A percentile compares a stretch with the other conserved stretches of the same genome.
These are phyloP conservation scores for Kalanchoe fedtschenkoi DNA, from an alignment of 164 flowering plant genomes.

Conservation along the genomic window DNA sequence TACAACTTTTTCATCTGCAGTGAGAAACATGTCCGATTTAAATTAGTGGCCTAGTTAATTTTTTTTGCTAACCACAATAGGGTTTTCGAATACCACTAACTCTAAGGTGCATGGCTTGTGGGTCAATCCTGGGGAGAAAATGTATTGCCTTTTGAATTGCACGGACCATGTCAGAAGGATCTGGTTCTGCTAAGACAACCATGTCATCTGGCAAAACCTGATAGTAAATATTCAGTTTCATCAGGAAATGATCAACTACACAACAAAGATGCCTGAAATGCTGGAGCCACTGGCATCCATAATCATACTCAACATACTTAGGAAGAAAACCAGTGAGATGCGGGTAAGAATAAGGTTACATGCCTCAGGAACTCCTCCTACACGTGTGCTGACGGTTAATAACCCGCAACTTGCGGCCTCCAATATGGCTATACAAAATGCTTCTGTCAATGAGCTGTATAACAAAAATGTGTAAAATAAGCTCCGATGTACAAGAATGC, in stretches of 20 bases:
- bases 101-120: slow-evolving; percentile 80
- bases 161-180: slow-evolving; percentile 79
- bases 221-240: not conserved
- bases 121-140: slow-evolving; percentile 80
- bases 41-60: not conserved
- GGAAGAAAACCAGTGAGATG: slow-evolving; percentile 5
- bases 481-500: not conserved
- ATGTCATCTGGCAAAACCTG: slow-evolving; percentile 97
- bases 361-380: slow-evolving; percentile 98
- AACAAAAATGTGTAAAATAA: not conserved
- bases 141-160: slow-evolving; percentile 70
- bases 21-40: slow-evolving; percentile 8
- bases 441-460: slow-evolving; percentile 87
- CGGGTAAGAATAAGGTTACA: slow-evolving; percentile 9
- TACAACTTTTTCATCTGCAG: slow-evolving; percentile 74
- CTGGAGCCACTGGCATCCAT: not conserved
- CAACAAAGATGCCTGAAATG: not conserved
- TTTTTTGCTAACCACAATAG: not conserved
- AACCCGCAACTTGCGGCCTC: slow-evolving; percentile 99
- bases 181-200: slow-evolving; percentile 88
- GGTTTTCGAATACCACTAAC: slow-evolving; percentile 32
- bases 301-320: not conserved
- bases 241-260: not conserved
- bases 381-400: slow-evolving; percentile 96
- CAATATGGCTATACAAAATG: slow-evolving; percentile 95